phyloP scores from a whole-genome alignment of 208 protist species.

The Wallacemonas sp. region DNA sequence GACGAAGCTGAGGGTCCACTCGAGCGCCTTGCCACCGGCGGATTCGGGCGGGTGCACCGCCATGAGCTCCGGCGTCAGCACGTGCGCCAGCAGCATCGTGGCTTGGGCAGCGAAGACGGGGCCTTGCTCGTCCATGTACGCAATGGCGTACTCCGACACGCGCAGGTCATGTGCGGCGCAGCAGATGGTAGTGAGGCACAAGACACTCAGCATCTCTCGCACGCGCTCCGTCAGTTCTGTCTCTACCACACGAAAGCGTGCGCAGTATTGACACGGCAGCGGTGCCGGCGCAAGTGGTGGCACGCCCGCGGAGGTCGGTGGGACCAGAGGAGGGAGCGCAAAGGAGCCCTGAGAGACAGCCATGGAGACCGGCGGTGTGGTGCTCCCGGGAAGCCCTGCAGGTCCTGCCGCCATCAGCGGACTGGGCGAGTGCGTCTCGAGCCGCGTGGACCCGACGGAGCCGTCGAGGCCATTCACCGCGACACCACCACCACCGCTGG shows the following conservation, averaged over 20 bases:
- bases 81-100: conserved; percentile 57
- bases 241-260: conserved; percentile 33
- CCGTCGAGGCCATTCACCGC: too few species aligned
- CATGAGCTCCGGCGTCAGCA: conserved; percentile 46
- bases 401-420: too few species aligned
- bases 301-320: too few species aligned
- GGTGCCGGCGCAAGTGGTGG: not conserved
- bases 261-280: conserved; percentile 20
- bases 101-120: conserved; percentile 47
- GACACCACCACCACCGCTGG: too few species aligned
- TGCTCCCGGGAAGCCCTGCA: too few species aligned
- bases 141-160: conserved; percentile 40
- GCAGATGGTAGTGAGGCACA: conserved; percentile 29
- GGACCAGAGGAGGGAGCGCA: too few species aligned
- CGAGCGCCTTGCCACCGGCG: conserved; percentile 38
- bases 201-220: conserved; percentile 25
- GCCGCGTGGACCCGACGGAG: too few species aligned
- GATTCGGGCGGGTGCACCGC: conserved; percentile 42
- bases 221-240: conserved; percentile 23
- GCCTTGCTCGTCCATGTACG: conserved; percentile 34
- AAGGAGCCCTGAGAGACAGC: too few species aligned
- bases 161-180: conserved; percentile 39
- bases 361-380: too few species aligned
- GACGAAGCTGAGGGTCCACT: conserved; percentile 45
- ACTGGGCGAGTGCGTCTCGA: too few species aligned